These are phyloP conservation scores for Pyricularia grisea DNA, from an alignment of 2,329 filamentous ascomycete genomes.

Conservation along the genomic window DNA sequence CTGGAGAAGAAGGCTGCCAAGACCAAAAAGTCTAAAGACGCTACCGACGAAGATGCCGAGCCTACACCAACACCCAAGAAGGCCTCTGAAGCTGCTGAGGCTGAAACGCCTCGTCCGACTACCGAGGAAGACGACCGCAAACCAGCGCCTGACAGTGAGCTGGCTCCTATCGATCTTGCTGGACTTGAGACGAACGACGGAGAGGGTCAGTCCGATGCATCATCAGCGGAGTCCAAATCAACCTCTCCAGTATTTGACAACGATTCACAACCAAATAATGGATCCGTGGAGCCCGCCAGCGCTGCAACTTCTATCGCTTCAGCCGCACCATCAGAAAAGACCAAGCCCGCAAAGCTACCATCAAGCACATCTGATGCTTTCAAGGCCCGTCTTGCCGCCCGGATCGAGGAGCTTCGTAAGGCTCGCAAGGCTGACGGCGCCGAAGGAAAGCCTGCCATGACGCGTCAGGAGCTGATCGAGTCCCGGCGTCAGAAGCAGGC, in stretches of 20 bases:
- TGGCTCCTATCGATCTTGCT: conserved; percentile 34
- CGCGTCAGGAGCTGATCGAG: conserved; percentile 87
- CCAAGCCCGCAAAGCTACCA: conserved; percentile 58
- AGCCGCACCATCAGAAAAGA: conserved; percentile 44
- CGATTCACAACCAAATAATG: conserved; percentile 27
- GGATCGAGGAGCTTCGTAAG: conserved; percentile 76
- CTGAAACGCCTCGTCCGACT: conserved; percentile 10
- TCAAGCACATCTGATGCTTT: conserved; percentile 61
- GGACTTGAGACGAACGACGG: conserved; percentile 38
- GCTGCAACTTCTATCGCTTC: conserved; percentile 62
- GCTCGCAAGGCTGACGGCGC: conserved; percentile 79
- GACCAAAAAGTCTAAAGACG: conserved; percentile 2
- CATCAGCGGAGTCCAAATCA: conserved; percentile 36
- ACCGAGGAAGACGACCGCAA: conserved; percentile 39
- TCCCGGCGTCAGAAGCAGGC: conserved; percentile 79
- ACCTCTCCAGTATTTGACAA: conserved; percentile 54
- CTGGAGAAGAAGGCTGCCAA: conserved; percentile 22
- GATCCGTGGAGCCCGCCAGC: conserved; percentile 38
- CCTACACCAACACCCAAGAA: conserved; percentile 8
- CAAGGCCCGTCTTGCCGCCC: conserved; percentile 68
- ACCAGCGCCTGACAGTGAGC: conserved; percentile 17
- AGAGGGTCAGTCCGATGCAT: conserved; percentile 20
- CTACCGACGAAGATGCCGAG: background rate
- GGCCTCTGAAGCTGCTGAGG: conserved; percentile 6
- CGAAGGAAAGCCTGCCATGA: conserved; percentile 73